Base-by-base conservation (phyloP, 2,329 filamentous ascomycete genomes). In the Pyrenophora seminiperda region DNA sequence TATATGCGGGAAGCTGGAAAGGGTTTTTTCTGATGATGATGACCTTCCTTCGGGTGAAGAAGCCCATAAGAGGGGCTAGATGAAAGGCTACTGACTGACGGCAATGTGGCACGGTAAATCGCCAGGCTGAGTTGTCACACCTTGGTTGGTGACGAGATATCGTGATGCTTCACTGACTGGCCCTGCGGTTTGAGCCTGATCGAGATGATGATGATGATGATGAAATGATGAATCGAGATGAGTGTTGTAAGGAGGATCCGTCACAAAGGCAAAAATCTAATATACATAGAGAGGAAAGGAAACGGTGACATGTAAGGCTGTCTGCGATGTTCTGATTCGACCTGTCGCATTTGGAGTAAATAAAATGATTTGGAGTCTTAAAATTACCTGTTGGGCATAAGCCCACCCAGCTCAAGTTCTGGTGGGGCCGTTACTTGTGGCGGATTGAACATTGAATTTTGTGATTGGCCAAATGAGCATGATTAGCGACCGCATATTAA, bases 371-470 rank as follows among this genome's bases (percentile, higher is more conserved):
- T n/a, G n/a, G n/a, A n/a, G n/a, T n/a, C n/a, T n/a, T n/a, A n/a
- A 44, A 22, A 36, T 38, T 31, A 15, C 18, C 20, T 49, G 29
- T 32, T 32, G 19, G 19, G 30, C 33, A 44, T 42, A 31, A 20
- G 14, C 10, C 15, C 10, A 15, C 30, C 7, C 20, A 45, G 20
- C 20, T 14, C n/a, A 29, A 15, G 13, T n/a, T n/a, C n/a, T n/a
- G n/a, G n/a, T n/a, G 13, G 17, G 34, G 6, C 38, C 39, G 45
- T 56, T 56, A 46, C 53, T 39, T 47, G 7, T 24, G 22, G 41
- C 27, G 10, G 20, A 15, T 13, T 14, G 11, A 37, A 20, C 31
- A 15, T 13, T 14, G 11, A 37, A 20, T 36, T 5, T 17, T 20
- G 20, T 51, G 29, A 51, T 54, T 51, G 39, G 43, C 39, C 13